Conservation (phyloP, 2,329 filamentous ascomycete genomes). For the Phaeomoniella chlamydospora region DNA sequence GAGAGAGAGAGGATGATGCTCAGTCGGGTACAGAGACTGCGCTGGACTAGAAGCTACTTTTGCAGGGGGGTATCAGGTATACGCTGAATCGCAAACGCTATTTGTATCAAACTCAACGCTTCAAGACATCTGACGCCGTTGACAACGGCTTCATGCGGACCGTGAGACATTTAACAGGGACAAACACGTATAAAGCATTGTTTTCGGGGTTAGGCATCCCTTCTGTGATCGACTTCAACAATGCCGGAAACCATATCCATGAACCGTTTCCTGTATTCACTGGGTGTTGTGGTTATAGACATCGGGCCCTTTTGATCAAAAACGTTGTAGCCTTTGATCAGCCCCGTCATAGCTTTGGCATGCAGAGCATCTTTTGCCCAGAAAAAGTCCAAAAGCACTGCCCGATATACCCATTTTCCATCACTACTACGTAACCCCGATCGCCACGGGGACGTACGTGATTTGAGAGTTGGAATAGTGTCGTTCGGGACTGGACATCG, state of each 20-base stretch:
- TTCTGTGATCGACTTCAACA: constrained; percentile 21
- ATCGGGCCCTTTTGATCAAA: constrained; percentile 53
- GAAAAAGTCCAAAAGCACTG: constrained; percentile 60
- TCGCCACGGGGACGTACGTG: not conserved
- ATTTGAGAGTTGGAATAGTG: constrained; percentile 11
- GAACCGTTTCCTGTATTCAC: constrained; percentile 50
- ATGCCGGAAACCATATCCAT: constrained; percentile 35
- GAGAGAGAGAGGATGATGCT: too few species aligned
- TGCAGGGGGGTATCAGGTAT: too few species aligned
- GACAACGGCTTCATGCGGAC: too few species aligned
- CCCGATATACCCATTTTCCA: constrained; percentile 52
- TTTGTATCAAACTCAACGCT: too few species aligned
- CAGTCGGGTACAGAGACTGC: too few species aligned
- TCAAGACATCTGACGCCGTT: too few species aligned
- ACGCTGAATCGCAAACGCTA: too few species aligned
- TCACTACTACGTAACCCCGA: constrained; percentile 3
- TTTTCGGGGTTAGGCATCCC: too few species aligned
- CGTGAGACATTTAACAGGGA: too few species aligned
- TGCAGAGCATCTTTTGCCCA: constrained; percentile 61
- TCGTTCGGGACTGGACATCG: constrained; percentile 30
- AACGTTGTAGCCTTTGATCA: constrained; percentile 50
- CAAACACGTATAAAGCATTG: too few species aligned
- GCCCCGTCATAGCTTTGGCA: constrained; percentile 49
- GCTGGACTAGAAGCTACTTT: too few species aligned
- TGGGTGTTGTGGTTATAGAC: constrained; percentile 57